Evolutionary conservation across 345 rosid species (phyloP).

Genomic region (Fremontodendron californicum): DNA sequence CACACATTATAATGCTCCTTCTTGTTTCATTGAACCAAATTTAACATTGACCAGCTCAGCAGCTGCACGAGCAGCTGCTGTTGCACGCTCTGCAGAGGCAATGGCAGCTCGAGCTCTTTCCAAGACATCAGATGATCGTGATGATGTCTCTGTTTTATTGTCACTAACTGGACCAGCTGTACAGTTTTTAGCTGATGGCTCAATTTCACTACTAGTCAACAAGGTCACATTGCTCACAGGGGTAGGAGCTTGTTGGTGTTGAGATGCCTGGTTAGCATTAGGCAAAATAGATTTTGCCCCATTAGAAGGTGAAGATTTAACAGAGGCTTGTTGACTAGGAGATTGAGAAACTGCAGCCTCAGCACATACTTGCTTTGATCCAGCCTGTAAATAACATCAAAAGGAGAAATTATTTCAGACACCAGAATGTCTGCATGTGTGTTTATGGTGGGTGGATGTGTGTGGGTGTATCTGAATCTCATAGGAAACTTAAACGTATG

Average conservation of each 20-base stretch:
- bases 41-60: slow-evolving; percentile 62
- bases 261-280: slow-evolving; percentile 31
- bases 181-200: slow-evolving; percentile 24
- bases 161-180: slow-evolving; percentile 21
- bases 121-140: slow-evolving; percentile 53
- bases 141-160: slow-evolving; percentile 21
- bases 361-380: slow-evolving; percentile 55
- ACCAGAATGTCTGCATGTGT: not conserved
- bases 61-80: slow-evolving; percentile 85
- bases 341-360: slow-evolving; percentile 37
- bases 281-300: slow-evolving; percentile 30
- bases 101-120: slow-evolving; percentile 82
- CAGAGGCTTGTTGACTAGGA: slow-evolving; percentile 29
- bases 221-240: slow-evolving; percentile 15
- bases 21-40: slow-evolving; percentile 36
- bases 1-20: slow-evolving; percentile 26
- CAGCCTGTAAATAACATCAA: slow-evolving; percentile 42
- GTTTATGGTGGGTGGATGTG: no score
- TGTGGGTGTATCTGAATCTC: not conserved
- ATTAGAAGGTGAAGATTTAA: slow-evolving; percentile 34
- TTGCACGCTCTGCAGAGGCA: slow-evolving; percentile 78
- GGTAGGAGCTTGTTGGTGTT: slow-evolving; percentile 28
- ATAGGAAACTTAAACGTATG: not conserved
- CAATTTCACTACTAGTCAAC: slow-evolving; percentile 28
- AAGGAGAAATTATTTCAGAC: not conserved